These are phyloP conservation scores for Sordaria brevicollis DNA, from an alignment of 495 filamentous ascomycete genomes.

Conservation along the genomic window DNA sequence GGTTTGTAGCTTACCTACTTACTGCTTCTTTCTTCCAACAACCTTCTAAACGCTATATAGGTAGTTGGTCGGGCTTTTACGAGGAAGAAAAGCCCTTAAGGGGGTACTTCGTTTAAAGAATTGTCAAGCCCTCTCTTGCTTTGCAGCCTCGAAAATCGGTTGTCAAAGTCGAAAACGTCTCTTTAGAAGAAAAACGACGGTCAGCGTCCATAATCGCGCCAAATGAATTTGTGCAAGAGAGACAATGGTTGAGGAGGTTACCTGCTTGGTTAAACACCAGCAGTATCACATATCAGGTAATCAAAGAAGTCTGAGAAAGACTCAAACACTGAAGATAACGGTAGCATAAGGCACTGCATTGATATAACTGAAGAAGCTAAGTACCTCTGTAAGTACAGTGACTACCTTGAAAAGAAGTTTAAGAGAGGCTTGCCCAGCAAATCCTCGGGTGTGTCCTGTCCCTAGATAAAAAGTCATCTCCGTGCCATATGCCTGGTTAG, in stretches of 20 bases:
- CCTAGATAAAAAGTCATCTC: neutral
- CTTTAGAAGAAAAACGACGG: too few species aligned
- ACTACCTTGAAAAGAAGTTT: neutral
- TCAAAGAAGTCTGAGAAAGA: neutral
- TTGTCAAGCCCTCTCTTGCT: too few species aligned
- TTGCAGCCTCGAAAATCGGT: too few species aligned
- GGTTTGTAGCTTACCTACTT: too few species aligned
- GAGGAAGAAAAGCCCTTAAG: too few species aligned
- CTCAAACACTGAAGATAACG: neutral
- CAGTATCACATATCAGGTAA: neutral
- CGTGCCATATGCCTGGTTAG: neutral
- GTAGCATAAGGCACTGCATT: neutral
- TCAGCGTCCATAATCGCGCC: too few species aligned
- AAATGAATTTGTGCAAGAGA: neutral
- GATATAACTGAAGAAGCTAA: neutral
- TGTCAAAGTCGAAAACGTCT: too few species aligned
- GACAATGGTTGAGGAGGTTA: neutral
- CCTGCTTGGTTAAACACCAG: neutral
- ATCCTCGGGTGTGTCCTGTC: neutral
- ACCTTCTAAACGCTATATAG: too few species aligned
- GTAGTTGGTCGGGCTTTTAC: too few species aligned
- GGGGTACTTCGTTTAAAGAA: too few species aligned
- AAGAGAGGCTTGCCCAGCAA: neutral
- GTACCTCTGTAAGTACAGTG: neutral
- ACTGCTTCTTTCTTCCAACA: too few species aligned